Conservation (phyloP, 2,329 filamentous ascomycete genomes). For the Penicillium digitatum region DNA sequence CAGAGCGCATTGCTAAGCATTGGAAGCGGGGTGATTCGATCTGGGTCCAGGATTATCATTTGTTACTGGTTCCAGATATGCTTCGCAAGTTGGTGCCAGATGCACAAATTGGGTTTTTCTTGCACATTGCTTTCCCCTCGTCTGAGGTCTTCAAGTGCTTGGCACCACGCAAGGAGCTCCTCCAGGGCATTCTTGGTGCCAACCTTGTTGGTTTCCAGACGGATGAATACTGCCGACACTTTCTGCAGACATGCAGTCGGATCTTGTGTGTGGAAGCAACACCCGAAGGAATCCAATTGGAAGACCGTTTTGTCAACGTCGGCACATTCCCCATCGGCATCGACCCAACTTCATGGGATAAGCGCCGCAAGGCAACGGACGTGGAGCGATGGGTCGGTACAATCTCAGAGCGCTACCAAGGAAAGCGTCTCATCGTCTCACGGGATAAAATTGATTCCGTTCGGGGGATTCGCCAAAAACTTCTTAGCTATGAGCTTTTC, state of each 20-base stretch:
- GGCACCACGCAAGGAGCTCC: constrained; percentile 76
- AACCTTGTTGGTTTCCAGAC: constrained; percentile 94
- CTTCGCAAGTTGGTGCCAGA: constrained; percentile 80
- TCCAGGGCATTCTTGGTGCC: constrained; percentile 88
- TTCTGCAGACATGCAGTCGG: constrained; percentile 91
- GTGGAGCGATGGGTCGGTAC: constrained; percentile 75
- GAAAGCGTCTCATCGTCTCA: constrained; percentile 85
- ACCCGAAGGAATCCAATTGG: constrained; percentile 79
- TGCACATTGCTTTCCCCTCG: constrained; percentile 92
- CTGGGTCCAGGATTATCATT: constrained; percentile 95
- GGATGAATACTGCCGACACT: constrained; percentile 87
- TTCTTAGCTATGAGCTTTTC: constrained; percentile 88
- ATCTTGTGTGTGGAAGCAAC: constrained; percentile 87
- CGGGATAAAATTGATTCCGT: constrained; percentile 93
- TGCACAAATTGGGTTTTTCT: constrained; percentile 92
- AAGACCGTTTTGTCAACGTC: constrained; percentile 90
- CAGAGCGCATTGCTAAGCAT: constrained; percentile 80
- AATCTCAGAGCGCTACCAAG: constrained; percentile 78
- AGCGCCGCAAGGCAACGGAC: constrained; percentile 66
- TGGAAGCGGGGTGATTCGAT: constrained; percentile 92
- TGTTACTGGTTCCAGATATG: constrained; percentile 84
- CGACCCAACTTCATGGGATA: constrained; percentile 70
- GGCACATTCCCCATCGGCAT: constrained; percentile 84
- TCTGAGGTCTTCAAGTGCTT: constrained; percentile 94
- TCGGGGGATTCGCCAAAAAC: constrained; percentile 86